phyloP scores from a whole-genome alignment of 371 early-diverging fungal genomes.

The Blastocladiella emersonii region DNA sequence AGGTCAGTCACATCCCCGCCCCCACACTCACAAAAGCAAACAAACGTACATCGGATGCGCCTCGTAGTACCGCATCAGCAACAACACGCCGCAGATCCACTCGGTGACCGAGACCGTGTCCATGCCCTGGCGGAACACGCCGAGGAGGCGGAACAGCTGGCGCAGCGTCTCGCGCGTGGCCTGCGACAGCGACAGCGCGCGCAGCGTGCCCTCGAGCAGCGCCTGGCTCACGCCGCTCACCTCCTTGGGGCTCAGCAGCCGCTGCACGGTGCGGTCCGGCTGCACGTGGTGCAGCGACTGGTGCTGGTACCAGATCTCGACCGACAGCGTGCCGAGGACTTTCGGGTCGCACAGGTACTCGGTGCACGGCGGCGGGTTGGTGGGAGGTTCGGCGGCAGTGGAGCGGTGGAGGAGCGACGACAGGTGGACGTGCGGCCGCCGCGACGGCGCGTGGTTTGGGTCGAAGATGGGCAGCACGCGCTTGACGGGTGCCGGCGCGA shows the following conservation, averaged over 20 bases:
- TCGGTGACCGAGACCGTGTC: neutral
- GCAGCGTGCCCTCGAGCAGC: conserved; percentile 1
- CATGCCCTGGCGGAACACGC: neutral
- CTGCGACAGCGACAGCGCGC: neutral
- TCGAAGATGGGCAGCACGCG: conserved; percentile 47
- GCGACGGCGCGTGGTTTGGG: conserved; percentile 40
- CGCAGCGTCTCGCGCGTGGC: neutral
- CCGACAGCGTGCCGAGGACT: neutral
- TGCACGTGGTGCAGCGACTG: neutral
- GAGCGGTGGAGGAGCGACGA: conserved; percentile 12
- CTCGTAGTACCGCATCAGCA: neutral
- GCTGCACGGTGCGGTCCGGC: neutral
- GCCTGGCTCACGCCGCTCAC: neutral
- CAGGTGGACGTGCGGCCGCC: conserved; percentile 44
- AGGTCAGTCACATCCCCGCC: too few species aligned
- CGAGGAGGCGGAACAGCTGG: neutral
- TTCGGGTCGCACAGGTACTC: neutral
- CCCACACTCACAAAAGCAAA: too few species aligned
- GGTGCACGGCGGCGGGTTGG: neutral
- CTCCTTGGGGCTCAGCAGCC: neutral
- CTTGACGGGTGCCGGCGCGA: conserved; percentile 34
- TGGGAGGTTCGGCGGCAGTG: too few species aligned
- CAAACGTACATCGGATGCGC: neutral
- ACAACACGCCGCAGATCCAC: neutral
- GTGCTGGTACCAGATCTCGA: neutral